Conservation (phyloP, 495 filamentous ascomycete species). For the Penicillium canariense region DNA sequence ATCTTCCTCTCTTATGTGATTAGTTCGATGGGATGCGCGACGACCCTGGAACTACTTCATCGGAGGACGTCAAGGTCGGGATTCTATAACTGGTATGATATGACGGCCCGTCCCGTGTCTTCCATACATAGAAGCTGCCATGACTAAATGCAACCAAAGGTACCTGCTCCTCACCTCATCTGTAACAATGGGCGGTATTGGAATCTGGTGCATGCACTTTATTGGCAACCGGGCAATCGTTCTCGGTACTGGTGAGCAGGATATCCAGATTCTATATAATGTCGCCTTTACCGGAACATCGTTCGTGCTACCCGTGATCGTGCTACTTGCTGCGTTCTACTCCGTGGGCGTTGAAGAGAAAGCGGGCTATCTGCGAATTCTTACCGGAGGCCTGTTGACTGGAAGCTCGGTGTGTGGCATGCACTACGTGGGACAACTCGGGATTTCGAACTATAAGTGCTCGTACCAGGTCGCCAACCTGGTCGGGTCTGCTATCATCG, state of each 20-base stretch:
- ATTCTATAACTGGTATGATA: conserved; percentile 63
- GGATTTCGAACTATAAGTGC: conserved; percentile 74
- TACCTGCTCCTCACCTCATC: conserved; percentile 69
- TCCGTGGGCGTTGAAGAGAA: conserved; percentile 55
- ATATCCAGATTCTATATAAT: conserved; percentile 72
- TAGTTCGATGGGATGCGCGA: conserved; percentile 71
- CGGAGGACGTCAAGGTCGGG: conserved; percentile 66
- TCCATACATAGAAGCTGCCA: not conserved
- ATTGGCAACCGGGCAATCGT: conserved; percentile 79
- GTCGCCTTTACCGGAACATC: conserved; percentile 70
- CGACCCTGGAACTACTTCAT: conserved; percentile 80
- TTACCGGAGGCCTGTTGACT: conserved; percentile 62
- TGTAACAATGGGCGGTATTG: conserved; percentile 75
- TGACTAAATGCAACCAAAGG: conserved; percentile 40
- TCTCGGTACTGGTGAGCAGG: conserved; percentile 56
- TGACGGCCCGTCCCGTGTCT: too few relatives aligned
- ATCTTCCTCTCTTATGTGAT: conserved; percentile 75
- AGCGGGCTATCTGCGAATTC: conserved; percentile 55
- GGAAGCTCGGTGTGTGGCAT: conserved; percentile 79
- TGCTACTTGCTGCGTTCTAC: conserved; percentile 70
- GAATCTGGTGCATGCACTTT: conserved; percentile 86
- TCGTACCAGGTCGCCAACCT: conserved; percentile 56
- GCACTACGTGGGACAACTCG: conserved; percentile 85
- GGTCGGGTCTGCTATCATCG: conserved; percentile 68
- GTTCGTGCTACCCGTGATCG: conserved; percentile 75